Base-by-base conservation (phyloP, 495 filamentous ascomycete genomes). In the Aspergillus leporis region DNA sequence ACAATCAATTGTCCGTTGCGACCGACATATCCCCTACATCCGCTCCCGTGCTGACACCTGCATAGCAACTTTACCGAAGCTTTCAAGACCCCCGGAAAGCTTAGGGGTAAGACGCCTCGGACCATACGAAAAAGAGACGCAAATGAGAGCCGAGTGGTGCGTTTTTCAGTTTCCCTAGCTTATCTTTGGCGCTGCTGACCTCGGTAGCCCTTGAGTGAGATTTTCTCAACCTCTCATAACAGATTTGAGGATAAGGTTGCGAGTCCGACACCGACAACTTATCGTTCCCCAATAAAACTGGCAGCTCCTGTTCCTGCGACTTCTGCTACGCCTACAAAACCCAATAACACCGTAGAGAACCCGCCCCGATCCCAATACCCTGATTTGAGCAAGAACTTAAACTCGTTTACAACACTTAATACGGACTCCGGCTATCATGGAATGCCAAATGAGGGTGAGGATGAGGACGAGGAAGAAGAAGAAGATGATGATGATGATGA, bases 51-150 rank as follows among this genome's bases (percentile, higher is more conserved):
- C 80, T 85, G 65, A 85, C 66, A 53, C 3, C 48, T 49, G 43
- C 49, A 56, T 64, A 93, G 90, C 50, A 93, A 92, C 70, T 87
- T 98, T 54, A 82, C 90, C 30, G 95, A 98, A 61, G 83, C 93
- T 2, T 96, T 98, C 76, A 98, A 98, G 66, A 98, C 94, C 5
- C 94, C 94, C 2, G 93, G 92, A 22, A 97, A 95, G 63, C 75
- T 97, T 75, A 85, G 92, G 61, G 94, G 93, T 56, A 97, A 95
- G 77, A 97, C 94, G 7, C 93, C 94, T 38, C 83, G 91, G 48
- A 96, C 92, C 2, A 78, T 79, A 14, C 82, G 90, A 47, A 96
- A 94, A 72, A 80, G 76, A 25, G 83, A 85, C 65, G 73, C 79
- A 7, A 73, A 80, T 54, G 88, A 90, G 70, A 67, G 75, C 48